These are phyloP conservation scores for Fraxinus cuspidata DNA, from an alignment of 257 asterid genomes.

Conservation along the genomic window DNA sequence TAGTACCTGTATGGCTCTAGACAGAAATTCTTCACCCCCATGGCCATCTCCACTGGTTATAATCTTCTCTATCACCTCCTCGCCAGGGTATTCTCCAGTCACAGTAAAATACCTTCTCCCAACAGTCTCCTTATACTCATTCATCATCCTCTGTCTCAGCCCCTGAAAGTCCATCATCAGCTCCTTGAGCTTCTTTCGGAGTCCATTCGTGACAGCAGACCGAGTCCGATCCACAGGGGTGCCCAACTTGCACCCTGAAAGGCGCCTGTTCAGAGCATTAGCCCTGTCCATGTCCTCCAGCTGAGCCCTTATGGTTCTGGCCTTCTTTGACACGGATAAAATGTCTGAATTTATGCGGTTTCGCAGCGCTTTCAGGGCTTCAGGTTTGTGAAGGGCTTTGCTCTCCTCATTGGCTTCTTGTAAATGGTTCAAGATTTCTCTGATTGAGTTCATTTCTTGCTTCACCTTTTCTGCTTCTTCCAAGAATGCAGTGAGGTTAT, in stretches of 20 bases:
- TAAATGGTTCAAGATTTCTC: slow-evolving; percentile 51
- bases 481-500: slow-evolving; percentile 64
- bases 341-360: slow-evolving; percentile 54
- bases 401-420: slow-evolving; percentile 64
- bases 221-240: slow-evolving; percentile 73
- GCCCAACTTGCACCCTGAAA: slow-evolving; percentile 77
- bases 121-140: slow-evolving; percentile 81
- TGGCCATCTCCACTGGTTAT: slow-evolving; percentile 62
- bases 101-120: slow-evolving; percentile 85
- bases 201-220: slow-evolving; percentile 83
- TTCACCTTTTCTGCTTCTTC: slow-evolving; percentile 78
- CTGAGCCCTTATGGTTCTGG: slow-evolving; percentile 52
- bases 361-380: slow-evolving; percentile 60
- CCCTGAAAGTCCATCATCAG: slow-evolving; percentile 94
- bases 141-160: slow-evolving; percentile 87
- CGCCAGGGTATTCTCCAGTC: slow-evolving; percentile 73
- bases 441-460: slow-evolving; percentile 70
- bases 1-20: slow-evolving; percentile 81
- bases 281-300: slow-evolving; percentile 88
- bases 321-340: slow-evolving; percentile 62
- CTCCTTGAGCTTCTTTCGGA: slow-evolving; percentile 90
- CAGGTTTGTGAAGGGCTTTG: slow-evolving; percentile 73
- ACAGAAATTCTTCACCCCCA: slow-evolving; percentile 75
- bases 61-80: slow-evolving; percentile 75
- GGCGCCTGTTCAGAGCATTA: slow-evolving; percentile 57